Evolutionary conservation across 169 alveolate species (phyloP), one percentile per base, ranked within the genome.

Genomic region (Cryptosporidium parvum): DNA sequence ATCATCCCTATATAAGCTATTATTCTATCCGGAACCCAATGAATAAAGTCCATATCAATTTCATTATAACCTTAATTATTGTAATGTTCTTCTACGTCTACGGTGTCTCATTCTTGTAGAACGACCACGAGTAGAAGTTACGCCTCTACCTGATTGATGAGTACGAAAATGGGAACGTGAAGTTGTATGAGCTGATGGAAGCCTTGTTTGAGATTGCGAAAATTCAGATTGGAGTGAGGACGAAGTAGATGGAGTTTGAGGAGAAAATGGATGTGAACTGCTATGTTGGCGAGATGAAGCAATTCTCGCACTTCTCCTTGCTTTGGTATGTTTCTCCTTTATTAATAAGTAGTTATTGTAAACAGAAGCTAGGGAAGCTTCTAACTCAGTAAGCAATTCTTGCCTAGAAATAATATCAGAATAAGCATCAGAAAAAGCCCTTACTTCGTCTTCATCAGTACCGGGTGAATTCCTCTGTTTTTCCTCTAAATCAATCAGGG

Each of bases 91-190:
- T 65, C 72, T 65, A 37, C 72, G 72, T 8, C 72, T 65, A 3
- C 72, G 44, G n/a, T 37, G 21, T n/a, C 44, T 65, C 72, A 21
- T 33, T 8, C 51, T 65, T 65, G 52, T 35, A 18, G 72, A 65
- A 8, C 48, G 53, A 65, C 42, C 42, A 29, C 72, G 44, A 31
- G 72, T 35, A 26, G 67, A 56, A 56, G 37, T 23, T 56, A 26
- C 18, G 29, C 51, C 31, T 65, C 72, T 65, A 65, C 72, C 72
- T 65, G 72, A 10, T 14, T 65, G 72, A 31, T 51, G 16, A 65
- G 31, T 29, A 23, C 72, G 44, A 33, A 52, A 5, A n/a, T 35
- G 51, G 14, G 53, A 1, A 14, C 72, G 44, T 10, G 72, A 23
- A 65, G 26, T 65, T 65, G 71, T 0, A 65, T 0, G 51, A 29